Base-by-base conservation (phyloP, 2,329 filamentous ascomycete genomes). In the Lachnellula suecica region DNA sequence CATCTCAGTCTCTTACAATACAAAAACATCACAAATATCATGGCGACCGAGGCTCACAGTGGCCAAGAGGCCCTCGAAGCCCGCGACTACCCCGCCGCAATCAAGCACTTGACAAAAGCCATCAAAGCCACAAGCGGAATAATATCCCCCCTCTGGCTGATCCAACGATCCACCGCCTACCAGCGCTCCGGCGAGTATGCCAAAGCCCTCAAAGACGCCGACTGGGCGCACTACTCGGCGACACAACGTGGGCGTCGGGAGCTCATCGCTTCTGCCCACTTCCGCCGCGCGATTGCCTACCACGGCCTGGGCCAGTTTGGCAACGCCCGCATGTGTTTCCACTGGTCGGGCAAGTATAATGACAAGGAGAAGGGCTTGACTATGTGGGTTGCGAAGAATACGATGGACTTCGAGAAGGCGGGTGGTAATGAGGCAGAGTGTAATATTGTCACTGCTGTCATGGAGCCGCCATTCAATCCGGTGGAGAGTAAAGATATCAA, bases 81-180 rank as follows among this genome's bases (percentile, higher is more conserved):
- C 8, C 79, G 79, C 46, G 79, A 92, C 54, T 93, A 83, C 70
- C 72, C 78, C 4, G 75, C 78, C 43, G 91, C 89, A 41, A 81
- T 96, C 60, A 68, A 74, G 31, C 79, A 85, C 62, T 87, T 88
- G 58, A 87, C 87, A 7, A 70, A 74, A 35, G 90, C 89, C 6
- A 75, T 96, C 29, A 72, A 82, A 55, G 77, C 89, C 2, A 88
- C 90, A 44, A 90, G 15, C 15, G 4, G n/a, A 9, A 2, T 17
- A 9, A 2, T 38, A 9, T 38, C 91, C 1, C 89, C 91, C 1
- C 72, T 81, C 42, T 97, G 94, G 82, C 87, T 93, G 57, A 82
- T 94, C 57, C 84, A 88, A 60, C 89, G 93, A 19, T 88, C 91
- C 4, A 91, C 85, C 38, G 90, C 90, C 35, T 86, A 91, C 66